Evolutionary conservation across 345 rosid genomes (phyloP), one percentile per base, ranked within the genome.

Genomic region (Gossypium sturtianum): DNA sequence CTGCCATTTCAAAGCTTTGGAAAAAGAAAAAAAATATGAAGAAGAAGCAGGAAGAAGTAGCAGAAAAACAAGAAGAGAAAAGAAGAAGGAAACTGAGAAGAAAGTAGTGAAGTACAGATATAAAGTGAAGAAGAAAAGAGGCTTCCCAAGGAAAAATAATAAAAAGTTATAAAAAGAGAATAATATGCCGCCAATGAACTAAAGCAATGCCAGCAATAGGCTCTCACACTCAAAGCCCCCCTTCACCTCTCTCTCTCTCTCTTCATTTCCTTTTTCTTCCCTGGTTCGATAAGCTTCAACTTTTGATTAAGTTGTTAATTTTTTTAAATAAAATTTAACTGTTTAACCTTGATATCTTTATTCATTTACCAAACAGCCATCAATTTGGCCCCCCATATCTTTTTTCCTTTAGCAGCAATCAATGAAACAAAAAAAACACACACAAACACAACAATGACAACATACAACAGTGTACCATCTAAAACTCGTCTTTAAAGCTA

Each of bases 1-100:
- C 94, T 51, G 92, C 92, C 94, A 88, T 88, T 77, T 74, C 27
- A 19, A 75, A 75, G 72, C 25, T 15, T 2, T 23, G 22, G 66
- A 74, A 60, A 54, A 13, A 65, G 71, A 65, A 60, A 52, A 19
- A 4, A 56, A 25, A 45, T 49, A 60, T 29, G 51, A 70, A 68
- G 76, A 64, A 57, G 69, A 60, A 54, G 74, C 3, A 16, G 8
- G 76, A 64, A 57, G 66, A 60, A 54, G 74, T 8, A 25, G 3
- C 16, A 13, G 77, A 12, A 16, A 75, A 69, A 25, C 68, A 45
- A 73, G 63, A 69, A 51, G 48, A 68, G 60, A 72, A 45, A 56
- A 74, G 62, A 23, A 64, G 68, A 68, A 71, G 59, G 25, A 38
- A 63, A 38, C 67, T 34, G 22, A 72, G 58, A 51, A 25, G 2